Evolutionary conservation across 257 asterid genomes (phyloP), one percentile per base, ranked within the genome.

Genomic region (Cinchona pubescens): DNA sequence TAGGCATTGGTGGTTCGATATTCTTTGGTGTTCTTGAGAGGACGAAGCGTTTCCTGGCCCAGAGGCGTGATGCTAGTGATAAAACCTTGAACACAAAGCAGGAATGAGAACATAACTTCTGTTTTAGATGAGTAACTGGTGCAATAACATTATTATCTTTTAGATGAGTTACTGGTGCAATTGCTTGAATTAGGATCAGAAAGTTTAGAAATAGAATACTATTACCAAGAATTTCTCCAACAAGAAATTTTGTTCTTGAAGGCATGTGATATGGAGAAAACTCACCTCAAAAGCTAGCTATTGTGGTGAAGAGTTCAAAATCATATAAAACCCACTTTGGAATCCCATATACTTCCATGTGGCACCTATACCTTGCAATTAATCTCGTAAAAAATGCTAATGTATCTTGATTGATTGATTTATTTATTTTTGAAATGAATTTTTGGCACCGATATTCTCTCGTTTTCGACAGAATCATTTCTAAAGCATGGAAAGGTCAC

Each of bases 1-100:
- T 94, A 79, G 98, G 98, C 79, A 89, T 94, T 7, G 98, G 98
- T 1, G 98, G 98, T 72, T 94, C 98, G 11, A 94, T 94, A 84
- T 94, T 94, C 88, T 94, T 94, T 49, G 91, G 98, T 25, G 96
- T 94, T 73, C 97, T 94, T 64, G 98, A 94, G 82, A 80, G 96
- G 71, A 89, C 96, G 2, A 94, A 94, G 82, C 86, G 86, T 46
- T 71, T 77, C 76, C 92, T 94, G 35, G 92, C 88, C 7, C 83
- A 90, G 83, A 85, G 79, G 79, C 94, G 90, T 32, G 90, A 90
- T 3, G 67, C 79, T 67, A 76, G 66, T 34, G 83, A 64, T 79
- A 74, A 38, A 48, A 15, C 73, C 38, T 69, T 65, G 45, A 73
- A 81, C 48, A 42, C 77, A n/a, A 80, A 84, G 85, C 58, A 79